Base-by-base conservation (phyloP, 805 yeast species). In the Kockiozyma suomiensis region DNA sequence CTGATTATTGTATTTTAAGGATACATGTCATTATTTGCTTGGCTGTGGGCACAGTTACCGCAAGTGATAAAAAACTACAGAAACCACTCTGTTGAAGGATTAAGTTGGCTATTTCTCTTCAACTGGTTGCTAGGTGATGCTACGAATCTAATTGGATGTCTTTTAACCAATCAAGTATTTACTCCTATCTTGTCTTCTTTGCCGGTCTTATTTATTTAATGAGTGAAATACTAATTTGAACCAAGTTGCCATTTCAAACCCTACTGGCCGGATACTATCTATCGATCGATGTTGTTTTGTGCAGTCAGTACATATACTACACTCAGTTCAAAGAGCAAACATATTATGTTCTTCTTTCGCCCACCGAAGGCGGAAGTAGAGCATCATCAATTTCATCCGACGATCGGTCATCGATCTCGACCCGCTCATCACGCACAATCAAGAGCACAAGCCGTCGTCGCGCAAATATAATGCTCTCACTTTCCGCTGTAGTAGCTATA, bases 21-120 rank as follows among this genome's bases (percentile, higher is more conserved):
- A 26, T 52, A 56, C 25, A 37, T 66, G 50, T 67, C 70, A 21
- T 48, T 67, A 41, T 61, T 67, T 42, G 54, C 69, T 2, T 87
- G 93, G 92, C 75, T 86, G 37, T 84, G 86, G 70, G 92, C 92
- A 2, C 92, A 86, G 71, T 69, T 84, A 17, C 92, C 92, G 0
- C 93, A 87, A 69, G 85, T 86, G 12, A 72, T 79, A 58, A 77
- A 80, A 66, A 87, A 86, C 70, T 84, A 84, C 70, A 72, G 74
- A 13, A 77, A 77, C 66, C 81, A 84, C 62, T 81, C 88, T 1
- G 88, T 88, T 3, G 88, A 82, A 19, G 92, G 92, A 2, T 76
- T 87, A 23, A 83, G 89, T 12, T 77, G 82, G 33, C 78, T 79
- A 4, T 87, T 87, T 65, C 77, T 87, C 2, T 62, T 78, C 10